Conservation (phyloP, 2,329 filamentous ascomycete species). For the Phialemonium atrogriseum region DNA sequence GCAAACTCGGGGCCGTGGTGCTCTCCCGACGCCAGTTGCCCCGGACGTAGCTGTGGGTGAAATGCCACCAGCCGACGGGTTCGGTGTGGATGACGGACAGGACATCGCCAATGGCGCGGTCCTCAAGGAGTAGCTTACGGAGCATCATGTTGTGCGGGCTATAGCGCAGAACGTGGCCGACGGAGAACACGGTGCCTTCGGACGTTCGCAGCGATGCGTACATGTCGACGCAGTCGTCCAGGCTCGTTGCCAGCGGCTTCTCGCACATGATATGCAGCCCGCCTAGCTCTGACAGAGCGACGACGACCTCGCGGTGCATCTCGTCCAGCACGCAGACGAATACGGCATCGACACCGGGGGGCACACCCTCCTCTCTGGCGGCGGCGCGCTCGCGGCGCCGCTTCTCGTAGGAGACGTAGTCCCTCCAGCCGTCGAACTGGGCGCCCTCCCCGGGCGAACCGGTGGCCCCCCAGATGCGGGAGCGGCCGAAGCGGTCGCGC, state of each 20-base stretch:
- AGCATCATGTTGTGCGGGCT: slow-evolving; percentile 87
- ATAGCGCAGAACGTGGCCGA: slow-evolving; percentile 90
- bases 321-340: slow-evolving; percentile 73
- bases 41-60: slow-evolving; percentile 79
- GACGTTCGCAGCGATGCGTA: slow-evolving; percentile 45
- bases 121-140: slow-evolving; percentile 65
- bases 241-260: slow-evolving; percentile 78
- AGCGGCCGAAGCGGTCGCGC: slow-evolving; percentile 58
- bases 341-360: slow-evolving; percentile 50
- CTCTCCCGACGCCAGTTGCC: slow-evolving; percentile 89
- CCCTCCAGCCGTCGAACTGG: slow-evolving; percentile 64
- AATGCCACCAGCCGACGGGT: slow-evolving; percentile 95
- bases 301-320: slow-evolving; percentile 74
- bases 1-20: slow-evolving; percentile 67
- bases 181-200: slow-evolving; percentile 60
- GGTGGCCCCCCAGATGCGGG: slow-evolving; percentile 61
- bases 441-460: slow-evolving; percentile 47
- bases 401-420: slow-evolving; percentile 67
- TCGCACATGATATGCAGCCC: slow-evolving; percentile 83
- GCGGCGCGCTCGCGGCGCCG: slow-evolving; percentile 46
- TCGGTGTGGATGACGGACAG: slow-evolving; percentile 86
- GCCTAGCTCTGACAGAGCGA: slow-evolving; percentile 60
- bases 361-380: slow-evolving; percentile 36
- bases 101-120: slow-evolving; percentile 73
- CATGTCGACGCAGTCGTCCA: slow-evolving; percentile 72